These are phyloP conservation scores for Castanea sativa DNA, from an alignment of 306 rosid species.

Conservation along the genomic window DNA sequence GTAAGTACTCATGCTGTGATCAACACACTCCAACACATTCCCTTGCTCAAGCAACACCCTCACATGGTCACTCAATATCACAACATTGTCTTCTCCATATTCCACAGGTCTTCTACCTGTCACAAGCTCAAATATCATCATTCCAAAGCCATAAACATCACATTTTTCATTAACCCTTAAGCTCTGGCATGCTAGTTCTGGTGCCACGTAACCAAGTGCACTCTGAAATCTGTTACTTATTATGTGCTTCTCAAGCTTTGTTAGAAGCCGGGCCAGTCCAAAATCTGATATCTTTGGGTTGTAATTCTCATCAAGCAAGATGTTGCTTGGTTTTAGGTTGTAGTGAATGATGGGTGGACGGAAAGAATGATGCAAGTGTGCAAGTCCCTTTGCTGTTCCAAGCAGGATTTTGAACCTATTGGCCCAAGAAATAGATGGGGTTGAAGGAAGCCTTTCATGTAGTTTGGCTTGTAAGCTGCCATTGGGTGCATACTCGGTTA, in stretches of 20 bases:
- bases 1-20: slow-evolving; percentile 57
- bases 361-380: slow-evolving; percentile 68
- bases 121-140: slow-evolving; percentile 72
- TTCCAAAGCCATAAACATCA: slow-evolving; percentile 75
- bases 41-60: slow-evolving; percentile 72
- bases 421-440: slow-evolving; percentile 68
- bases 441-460: slow-evolving; percentile 60
- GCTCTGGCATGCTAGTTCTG: slow-evolving; percentile 82
- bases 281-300: slow-evolving; percentile 74
- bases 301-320: slow-evolving; percentile 58
- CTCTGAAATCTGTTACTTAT: slow-evolving; percentile 69
- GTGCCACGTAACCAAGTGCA: slow-evolving; percentile 79
- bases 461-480: slow-evolving; percentile 70
- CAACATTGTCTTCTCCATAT: slow-evolving; percentile 76
- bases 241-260: slow-evolving; percentile 61
- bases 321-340: slow-evolving; percentile 81
- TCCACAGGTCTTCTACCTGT: slow-evolving; percentile 87
- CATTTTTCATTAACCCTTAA: slow-evolving; percentile 81
- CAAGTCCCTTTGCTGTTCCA: slow-evolving; percentile 77
- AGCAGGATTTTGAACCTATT: slow-evolving; percentile 62
- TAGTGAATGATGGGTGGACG: slow-evolving; percentile 72
- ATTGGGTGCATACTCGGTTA: slow-evolving; percentile 63
- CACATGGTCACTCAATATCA: slow-evolving; percentile 71
- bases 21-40: slow-evolving; percentile 71
- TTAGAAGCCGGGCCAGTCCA: slow-evolving; percentile 63